Percentiles rank a stretch among this genome's conserved stretches.
These are phyloP conservation scores for Pseudofabraea citricarpa DNA, from an alignment of 2,329 filamentous ascomycete genomes.

Conservation along the genomic window DNA sequence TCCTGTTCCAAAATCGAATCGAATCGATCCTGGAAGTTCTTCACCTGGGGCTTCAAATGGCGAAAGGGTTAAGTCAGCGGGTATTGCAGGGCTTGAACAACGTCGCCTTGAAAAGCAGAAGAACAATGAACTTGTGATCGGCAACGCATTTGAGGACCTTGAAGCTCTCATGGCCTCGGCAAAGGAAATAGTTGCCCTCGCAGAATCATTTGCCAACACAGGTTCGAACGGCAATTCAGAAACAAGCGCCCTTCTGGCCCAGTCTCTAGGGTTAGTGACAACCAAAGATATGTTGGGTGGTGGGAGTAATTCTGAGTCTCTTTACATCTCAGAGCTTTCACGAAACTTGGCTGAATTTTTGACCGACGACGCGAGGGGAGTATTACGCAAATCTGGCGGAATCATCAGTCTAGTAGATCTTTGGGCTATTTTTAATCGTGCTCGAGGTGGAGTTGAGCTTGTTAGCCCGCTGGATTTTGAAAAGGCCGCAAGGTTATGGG, in stretches of 20 bases:
- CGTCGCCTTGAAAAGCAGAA: constrained; percentile 78
- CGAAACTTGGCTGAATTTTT: constrained; percentile 84
- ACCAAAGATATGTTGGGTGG: constrained; percentile 89
- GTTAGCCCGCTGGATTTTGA: constrained; percentile 90
- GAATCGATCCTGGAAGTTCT: constrained; percentile 33
- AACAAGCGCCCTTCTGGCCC: constrained; percentile 69
- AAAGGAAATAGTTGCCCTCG: constrained; percentile 90
- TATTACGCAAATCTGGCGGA: constrained; percentile 75
- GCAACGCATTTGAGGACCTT: constrained; percentile 90
- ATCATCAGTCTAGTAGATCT: constrained; percentile 87
- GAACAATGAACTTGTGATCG: constrained; percentile 91
- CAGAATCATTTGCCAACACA: constrained; percentile 73
- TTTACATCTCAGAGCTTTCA: constrained; percentile 85
- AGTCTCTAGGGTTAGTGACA: constrained; percentile 84
- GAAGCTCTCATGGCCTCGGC: constrained; percentile 97
- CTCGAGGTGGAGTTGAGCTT: constrained; percentile 87
- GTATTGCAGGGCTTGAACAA: constrained; percentile 88
- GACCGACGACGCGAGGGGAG: constrained; percentile 75
- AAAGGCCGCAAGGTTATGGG: constrained; percentile 84
- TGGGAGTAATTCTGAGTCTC: constrained; percentile 67
- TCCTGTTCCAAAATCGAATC: constrained; percentile 66
- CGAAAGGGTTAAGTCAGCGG: constrained; percentile 59
- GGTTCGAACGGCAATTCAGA: constrained; percentile 59
- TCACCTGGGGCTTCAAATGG: constrained; percentile 28
- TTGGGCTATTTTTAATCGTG: constrained; percentile 93